phyloP scores from a whole-genome alignment of 306 rosid genomes.

The Vigna radiata region DNA sequence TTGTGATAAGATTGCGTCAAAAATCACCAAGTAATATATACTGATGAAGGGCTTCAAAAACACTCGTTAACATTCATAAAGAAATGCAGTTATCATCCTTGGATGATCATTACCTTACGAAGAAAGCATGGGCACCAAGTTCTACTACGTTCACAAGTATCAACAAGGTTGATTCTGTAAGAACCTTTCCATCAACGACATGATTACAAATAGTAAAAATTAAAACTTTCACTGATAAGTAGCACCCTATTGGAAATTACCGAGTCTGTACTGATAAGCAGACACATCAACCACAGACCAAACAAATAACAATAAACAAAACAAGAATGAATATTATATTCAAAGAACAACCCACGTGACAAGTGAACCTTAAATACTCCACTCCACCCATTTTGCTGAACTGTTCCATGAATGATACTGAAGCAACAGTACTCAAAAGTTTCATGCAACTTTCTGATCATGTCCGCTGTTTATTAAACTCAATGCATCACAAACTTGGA shows the following conservation, averaged over 20 bases:
- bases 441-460: constrained; percentile 25
- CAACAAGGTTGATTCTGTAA: neutral
- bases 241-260: neutral
- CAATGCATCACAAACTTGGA: constrained; percentile 1
- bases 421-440: neutral
- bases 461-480: constrained; percentile 7
- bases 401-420: constrained; percentile 12
- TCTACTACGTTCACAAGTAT: neutral
- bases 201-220: neutral
- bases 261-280: neutral
- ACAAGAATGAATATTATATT: neutral
- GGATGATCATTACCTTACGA: neutral
- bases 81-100: neutral
- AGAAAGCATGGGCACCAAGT: neutral
- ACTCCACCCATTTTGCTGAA: constrained; percentile 27
- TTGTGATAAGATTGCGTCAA: neutral
- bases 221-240: neutral
- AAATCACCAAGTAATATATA: neutral
- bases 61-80: neutral
- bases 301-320: neutral
- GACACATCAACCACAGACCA: neutral
- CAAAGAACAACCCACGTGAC: neutral
- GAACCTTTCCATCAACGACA: neutral
- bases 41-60: neutral
- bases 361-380: constrained; percentile 6